These are phyloP conservation scores for Aspergillus nomiae DNA, from an alignment of 2,329 filamentous ascomycete genomes.

Conservation along the genomic window DNA sequence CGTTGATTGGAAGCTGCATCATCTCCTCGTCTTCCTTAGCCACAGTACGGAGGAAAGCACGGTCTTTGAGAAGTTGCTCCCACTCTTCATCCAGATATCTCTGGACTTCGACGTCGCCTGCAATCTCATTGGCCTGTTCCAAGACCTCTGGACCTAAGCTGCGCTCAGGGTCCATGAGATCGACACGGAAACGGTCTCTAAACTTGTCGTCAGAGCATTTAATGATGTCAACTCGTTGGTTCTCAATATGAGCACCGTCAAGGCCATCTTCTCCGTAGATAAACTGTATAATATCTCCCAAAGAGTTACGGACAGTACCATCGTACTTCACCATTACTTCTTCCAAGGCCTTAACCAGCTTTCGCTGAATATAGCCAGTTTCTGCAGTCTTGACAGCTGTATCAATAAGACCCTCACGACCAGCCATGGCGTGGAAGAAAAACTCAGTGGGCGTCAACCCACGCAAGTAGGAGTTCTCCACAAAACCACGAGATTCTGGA, in stretches of 20 bases:
- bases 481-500: slow-evolving; percentile 92
- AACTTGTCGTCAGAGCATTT: slow-evolving; percentile 77
- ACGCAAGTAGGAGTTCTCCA: slow-evolving; percentile 97
- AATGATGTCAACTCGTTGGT: slow-evolving; percentile 85
- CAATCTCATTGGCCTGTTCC: slow-evolving; percentile 83
- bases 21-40: slow-evolving; percentile 77
- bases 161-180: slow-evolving; percentile 73
- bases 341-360: slow-evolving; percentile 96
- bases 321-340: slow-evolving; percentile 98
- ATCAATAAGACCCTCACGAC: slow-evolving; percentile 99
- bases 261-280: slow-evolving; percentile 96
- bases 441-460: slow-evolving; percentile 94
- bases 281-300: slow-evolving; percentile 96
- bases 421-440: slow-evolving; percentile 99
- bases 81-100: slow-evolving; percentile 85
- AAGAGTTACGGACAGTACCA: slow-evolving; percentile 92
- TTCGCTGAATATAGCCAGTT: slow-evolving; percentile 98
- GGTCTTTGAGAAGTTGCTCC: slow-evolving; percentile 74
- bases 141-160: slow-evolving; percentile 70
- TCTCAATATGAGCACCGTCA: slow-evolving; percentile 90
- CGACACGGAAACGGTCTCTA: slow-evolving; percentile 77
- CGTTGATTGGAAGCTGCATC: slow-evolving; percentile 91
- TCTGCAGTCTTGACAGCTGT: slow-evolving; percentile 99
- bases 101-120: slow-evolving; percentile 85
- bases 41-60: slow-evolving; percentile 71